Base-by-base conservation (phyloP, 495 filamentous ascomycete species). In the Aspergillus avenaceus region DNA sequence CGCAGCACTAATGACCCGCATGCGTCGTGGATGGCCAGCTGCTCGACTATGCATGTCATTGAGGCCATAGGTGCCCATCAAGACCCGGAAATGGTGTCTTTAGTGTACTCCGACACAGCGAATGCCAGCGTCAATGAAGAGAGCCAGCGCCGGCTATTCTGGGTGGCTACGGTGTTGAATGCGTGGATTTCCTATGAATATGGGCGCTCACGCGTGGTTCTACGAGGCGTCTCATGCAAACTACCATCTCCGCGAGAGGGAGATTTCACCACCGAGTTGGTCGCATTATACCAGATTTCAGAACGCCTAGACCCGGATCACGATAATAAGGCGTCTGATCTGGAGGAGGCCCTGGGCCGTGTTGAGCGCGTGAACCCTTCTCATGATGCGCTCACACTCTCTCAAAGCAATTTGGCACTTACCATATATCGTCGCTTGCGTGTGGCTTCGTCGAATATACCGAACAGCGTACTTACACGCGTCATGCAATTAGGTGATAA, bases 21-120 rank as follows among this genome's bases (percentile, higher is more conserved):
- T 43, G 56, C 68, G 5, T 63, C 70, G 4, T 78, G 75, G 74
- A 69, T 79, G 45, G 73, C 74, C 4, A 76, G 70, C 27, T 75
- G 70, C 41, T 74, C 62, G 12, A 50, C 69, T 8, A 70, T 81
- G 63, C 78, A 81, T 49, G 50, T 79, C 5, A 53, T 76, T 4
- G 78, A 80, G 56, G 69, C 77, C 0, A 62, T 69, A 2, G 73
- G 74, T 0, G 54, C 78, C 8, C 74, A 55, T 27, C 41, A 49
- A 14, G 44, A 42, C n/a, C 28, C 32, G 13, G 37, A 41, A 22
- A n/a, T 36, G n/a, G 23, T 26, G 34, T 18, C 29, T 16, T 23
- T 42, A 12, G 27, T 26, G 2, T 47, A 47, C 26, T 41, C 26
- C 3, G 36, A 27, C 38, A 34, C 31, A 7, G 41, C 16, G 7